phyloP scores from a whole-genome alignment of 306 rosid species.

The Lotus japonicus region DNA sequence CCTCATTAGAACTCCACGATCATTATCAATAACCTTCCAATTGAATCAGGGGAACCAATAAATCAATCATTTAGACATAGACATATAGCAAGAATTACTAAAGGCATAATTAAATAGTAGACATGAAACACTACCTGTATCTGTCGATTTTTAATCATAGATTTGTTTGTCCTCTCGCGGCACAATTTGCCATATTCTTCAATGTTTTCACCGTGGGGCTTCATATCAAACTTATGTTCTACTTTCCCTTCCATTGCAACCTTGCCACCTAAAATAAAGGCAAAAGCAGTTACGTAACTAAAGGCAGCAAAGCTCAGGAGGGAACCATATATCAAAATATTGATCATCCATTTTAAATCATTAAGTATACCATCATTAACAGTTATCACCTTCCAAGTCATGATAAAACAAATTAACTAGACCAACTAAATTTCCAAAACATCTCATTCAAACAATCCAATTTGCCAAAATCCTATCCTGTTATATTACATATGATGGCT shows the following conservation, averaged over 20 bases:
- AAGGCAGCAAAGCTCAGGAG: neutral
- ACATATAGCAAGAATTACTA: neutral
- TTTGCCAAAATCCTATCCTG: neutral
- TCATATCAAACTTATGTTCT: conserved; percentile 97
- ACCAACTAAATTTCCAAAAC: neutral
- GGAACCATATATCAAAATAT: neutral
- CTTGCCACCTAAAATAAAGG: conserved; percentile 54
- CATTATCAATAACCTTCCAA: conserved; percentile 80
- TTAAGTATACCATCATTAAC: conserved; percentile 13
- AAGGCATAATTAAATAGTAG: neutral
- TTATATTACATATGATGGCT: neutral
- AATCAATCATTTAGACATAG: conserved; percentile 10
- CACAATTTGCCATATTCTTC: conserved; percentile 89
- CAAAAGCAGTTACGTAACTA: neutral
- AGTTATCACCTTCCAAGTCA: neutral
- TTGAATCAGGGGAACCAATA: conserved; percentile 19
- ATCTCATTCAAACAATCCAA: neutral
- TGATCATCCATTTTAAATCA: neutral
- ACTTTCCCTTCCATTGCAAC: conserved; percentile 90
- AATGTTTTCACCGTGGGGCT: conserved; percentile 83
- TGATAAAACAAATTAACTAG: neutral
- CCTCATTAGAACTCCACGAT: conserved; percentile 90
- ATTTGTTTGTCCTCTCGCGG: conserved; percentile 89
- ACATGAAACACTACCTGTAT: conserved; percentile 58
- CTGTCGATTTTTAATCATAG: conserved; percentile 80